phyloP scores from a whole-genome alignment of 139 green algal genomes.

The Tetraselmis striata region DNA sequence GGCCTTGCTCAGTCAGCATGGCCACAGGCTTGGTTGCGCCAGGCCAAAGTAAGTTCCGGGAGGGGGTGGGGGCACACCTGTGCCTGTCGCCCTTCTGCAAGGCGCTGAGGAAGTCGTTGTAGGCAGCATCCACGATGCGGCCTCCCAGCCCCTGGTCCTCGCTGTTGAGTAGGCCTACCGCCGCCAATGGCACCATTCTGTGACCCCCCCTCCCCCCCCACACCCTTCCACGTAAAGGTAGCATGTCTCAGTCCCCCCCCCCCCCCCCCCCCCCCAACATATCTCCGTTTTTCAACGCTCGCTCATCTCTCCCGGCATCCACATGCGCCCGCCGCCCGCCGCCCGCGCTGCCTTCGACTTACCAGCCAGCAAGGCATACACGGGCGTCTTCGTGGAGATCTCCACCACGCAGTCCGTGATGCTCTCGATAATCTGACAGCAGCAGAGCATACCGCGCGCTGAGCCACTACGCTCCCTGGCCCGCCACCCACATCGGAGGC shows the following conservation, averaged over 20 bases:
- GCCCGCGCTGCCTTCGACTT: constrained; percentile 14
- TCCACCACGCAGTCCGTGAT: constrained; percentile 63
- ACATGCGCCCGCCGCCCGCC: no score
- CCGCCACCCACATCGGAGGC: neutral
- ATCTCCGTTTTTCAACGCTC: no score
- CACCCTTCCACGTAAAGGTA: no score
- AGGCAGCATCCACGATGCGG: constrained; percentile 15
- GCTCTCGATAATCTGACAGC: constrained; percentile 19
- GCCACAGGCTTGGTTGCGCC: no score
- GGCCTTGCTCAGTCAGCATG: no score
- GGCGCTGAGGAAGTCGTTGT: constrained; percentile 12
- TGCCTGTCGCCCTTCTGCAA: neutral
- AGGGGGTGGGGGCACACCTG: neutral
- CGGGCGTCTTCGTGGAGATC: constrained; percentile 56
- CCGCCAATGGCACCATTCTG: no score
- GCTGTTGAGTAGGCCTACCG: constrained; percentile 40
- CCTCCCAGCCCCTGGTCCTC: constrained; percentile 36
- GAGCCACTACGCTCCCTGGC: no score
- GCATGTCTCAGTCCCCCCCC: no score
- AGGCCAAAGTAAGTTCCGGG: no score
- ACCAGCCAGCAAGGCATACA: constrained; percentile 71
- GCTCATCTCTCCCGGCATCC: no score
- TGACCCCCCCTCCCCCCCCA: no score
- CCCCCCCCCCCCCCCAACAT: no score
- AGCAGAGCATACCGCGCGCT: neutral